Conservation (phyloP, 257 asterid species). For the Anisodus tanguticus region DNA sequence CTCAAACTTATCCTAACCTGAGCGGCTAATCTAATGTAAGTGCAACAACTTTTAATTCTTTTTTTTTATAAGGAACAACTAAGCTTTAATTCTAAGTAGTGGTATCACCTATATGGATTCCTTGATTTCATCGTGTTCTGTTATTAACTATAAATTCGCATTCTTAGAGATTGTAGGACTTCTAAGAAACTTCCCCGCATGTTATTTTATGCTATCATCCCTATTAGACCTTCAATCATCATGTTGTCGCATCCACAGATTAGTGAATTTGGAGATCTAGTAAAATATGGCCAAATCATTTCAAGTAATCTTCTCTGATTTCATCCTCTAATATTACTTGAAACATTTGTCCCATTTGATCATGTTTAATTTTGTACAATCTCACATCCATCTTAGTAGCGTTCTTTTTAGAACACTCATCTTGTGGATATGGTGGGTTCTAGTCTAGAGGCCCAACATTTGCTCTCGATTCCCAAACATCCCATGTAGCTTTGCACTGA, state of each 20-base stretch:
- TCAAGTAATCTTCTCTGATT: conserved; percentile 4
- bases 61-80: neutral
- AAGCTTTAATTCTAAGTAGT: neutral
- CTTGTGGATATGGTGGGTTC: neutral
- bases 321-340: neutral
- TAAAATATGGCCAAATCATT: neutral
- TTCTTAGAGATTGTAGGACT: neutral
- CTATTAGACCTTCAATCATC: neutral
- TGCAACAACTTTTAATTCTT: neutral
- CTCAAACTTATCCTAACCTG: neutral
- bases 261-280: neutral
- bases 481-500: neutral
- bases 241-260: neutral
- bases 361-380: neutral
- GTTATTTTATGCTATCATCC: neutral
- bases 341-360: neutral
- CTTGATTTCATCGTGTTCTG: neutral
- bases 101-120: neutral
- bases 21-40: neutral
- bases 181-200: neutral
- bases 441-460: conserved; percentile 13
- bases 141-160: neutral
- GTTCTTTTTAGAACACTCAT: neutral
- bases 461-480: neutral
- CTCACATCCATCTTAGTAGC: neutral